A percentile compares a stretch with the other conserved stretches of the same genome.
These are phyloP conservation scores for Angophora floribunda DNA, from an alignment of 345 rosid genomes.

Conservation along the genomic window DNA sequence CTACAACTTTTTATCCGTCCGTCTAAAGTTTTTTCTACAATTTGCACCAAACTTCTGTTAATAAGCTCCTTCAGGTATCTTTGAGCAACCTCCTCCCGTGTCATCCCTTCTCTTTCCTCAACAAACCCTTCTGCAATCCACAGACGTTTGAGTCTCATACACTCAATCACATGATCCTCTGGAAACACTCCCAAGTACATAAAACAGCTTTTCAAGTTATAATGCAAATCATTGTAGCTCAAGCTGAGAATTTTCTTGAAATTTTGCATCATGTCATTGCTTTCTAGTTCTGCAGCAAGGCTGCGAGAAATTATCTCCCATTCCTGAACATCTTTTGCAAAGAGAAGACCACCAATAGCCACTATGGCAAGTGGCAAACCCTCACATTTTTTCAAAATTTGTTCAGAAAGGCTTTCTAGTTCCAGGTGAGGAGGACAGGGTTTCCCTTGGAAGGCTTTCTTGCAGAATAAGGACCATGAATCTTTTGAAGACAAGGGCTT, in stretches of 20 bases:
- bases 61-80: not conserved
- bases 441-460: not conserved
- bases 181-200: not conserved
- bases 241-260: not conserved
- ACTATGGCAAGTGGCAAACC: not conserved
- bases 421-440: not conserved
- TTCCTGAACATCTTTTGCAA: not conserved
- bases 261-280: not conserved
- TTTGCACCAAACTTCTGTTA: not conserved
- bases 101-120: not conserved
- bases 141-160: not conserved
- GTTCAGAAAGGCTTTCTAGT: rapidly evolving
- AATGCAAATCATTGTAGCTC: not conserved
- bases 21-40: rapidly evolving
- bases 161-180: not conserved
- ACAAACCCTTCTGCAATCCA: not conserved
- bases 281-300: not conserved
- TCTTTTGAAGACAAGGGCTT: not conserved
- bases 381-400: not conserved
- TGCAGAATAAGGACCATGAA: not conserved
- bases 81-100: not conserved
- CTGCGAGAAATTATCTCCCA: not conserved
- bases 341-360: not conserved
- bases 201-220: not conserved
- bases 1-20: rapidly evolving